A percentile compares a stretch with the other conserved stretches of the same genome.
These are phyloP conservation scores for Metarhizium album DNA, from an alignment of 2,329 filamentous ascomycete species.

Conservation along the genomic window DNA sequence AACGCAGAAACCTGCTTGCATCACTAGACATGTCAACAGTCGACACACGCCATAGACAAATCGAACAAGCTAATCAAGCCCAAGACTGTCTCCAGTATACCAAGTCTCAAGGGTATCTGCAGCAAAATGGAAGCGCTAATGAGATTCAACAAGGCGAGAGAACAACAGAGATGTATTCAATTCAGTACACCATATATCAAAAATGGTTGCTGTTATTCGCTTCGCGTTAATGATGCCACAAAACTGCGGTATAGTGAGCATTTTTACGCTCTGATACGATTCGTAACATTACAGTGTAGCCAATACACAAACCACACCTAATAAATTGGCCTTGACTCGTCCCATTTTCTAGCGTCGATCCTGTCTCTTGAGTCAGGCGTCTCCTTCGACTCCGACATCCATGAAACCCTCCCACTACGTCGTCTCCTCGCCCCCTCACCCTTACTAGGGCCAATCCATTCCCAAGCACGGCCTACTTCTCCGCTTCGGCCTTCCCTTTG, in stretches of 20 bases:
- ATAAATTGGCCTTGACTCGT: conserved; percentile 31
- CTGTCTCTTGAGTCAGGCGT: conserved; percentile 14
- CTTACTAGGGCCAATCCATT: conserved; percentile 53
- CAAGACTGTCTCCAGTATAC: too few relatives aligned
- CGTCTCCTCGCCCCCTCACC: conserved; percentile 34
- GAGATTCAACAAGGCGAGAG: too few relatives aligned
- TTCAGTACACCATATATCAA: too few relatives aligned
- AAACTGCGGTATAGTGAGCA: background rate
- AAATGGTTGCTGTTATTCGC: background rate
- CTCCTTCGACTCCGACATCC: conserved; percentile 29
- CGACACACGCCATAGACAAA: too few relatives aligned
- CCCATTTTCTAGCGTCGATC: conserved; percentile 27
- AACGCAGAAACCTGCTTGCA: too few relatives aligned
- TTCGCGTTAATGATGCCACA: background rate
- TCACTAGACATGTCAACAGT: too few relatives aligned
- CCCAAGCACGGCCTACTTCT: conserved; percentile 57
- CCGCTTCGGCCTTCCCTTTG: conserved; percentile 58
- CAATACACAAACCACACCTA: conserved; percentile 12
- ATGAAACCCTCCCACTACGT: conserved; percentile 42
- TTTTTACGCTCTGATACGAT: background rate
- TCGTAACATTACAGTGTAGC: background rate
- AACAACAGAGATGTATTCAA: too few relatives aligned
- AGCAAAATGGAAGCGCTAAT: too few relatives aligned
- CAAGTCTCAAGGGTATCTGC: too few relatives aligned
- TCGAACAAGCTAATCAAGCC: too few relatives aligned